phyloP scores from a whole-genome alignment of 106 monocot genomes.

The Triglochin maritima region DNA sequence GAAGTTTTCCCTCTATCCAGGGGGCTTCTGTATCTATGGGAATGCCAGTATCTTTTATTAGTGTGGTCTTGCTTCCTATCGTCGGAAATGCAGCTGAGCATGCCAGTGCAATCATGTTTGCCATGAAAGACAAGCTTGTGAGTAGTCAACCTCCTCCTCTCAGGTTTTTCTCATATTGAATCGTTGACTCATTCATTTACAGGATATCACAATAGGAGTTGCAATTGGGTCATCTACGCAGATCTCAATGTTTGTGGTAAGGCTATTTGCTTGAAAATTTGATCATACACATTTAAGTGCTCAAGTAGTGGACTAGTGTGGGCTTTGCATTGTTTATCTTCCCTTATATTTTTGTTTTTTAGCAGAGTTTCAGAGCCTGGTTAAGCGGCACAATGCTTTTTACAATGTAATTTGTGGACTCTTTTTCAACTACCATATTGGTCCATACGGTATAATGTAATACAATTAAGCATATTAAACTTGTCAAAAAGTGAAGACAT shows the following conservation, averaged over 20 bases:
- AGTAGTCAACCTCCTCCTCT: background rate
- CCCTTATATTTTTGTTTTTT: no score
- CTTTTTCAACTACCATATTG: no score
- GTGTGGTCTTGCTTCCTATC: conserved; percentile 21
- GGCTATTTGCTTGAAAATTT: background rate
- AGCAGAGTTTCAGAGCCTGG: no score
- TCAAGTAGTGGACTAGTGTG: no score
- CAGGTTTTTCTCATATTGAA: no score
- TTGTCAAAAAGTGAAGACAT: no score
- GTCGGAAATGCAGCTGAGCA: conserved; percentile 28
- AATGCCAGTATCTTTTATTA: conserved; percentile 20
- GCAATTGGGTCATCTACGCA: conserved; percentile 23
- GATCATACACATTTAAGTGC: background rate
- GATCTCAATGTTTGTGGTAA: conserved; percentile 31
- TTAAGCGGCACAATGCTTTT: no score
- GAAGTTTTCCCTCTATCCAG: background rate
- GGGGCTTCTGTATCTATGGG: conserved; percentile 19
- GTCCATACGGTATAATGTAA: no score
- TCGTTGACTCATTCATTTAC: background rate
- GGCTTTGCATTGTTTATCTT: no score
- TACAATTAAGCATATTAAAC: no score
- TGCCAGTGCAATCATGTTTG: conserved; percentile 29
- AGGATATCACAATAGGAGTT: conserved; percentile 26
- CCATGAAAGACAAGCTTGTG: conserved; percentile 25
- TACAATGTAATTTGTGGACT: no score